These are phyloP conservation scores for Vaccinium corymbosum DNA, from an alignment of 148 eudicot genomes.

Conservation along the genomic window DNA sequence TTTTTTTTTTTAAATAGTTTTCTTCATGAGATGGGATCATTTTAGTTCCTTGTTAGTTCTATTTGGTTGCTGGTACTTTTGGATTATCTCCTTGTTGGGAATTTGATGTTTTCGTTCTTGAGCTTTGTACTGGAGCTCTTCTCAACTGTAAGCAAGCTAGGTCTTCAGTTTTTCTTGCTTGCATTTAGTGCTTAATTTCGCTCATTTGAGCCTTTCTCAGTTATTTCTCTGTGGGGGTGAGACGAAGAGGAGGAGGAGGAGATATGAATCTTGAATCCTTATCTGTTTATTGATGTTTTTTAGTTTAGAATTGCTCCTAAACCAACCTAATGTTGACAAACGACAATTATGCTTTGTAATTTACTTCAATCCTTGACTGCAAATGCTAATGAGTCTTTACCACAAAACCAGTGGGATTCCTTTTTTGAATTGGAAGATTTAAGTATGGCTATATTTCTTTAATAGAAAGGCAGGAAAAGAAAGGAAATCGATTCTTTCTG, in stretches of 20 bases:
- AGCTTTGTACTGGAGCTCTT: background rate
- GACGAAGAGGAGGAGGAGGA: background rate
- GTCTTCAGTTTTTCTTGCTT: background rate
- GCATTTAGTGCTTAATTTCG: background rate
- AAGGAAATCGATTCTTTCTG: background rate
- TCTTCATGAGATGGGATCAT: background rate
- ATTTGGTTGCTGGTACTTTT: conserved; percentile 6
- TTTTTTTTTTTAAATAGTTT: background rate
- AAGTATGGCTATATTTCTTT: background rate
- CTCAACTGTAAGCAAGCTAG: background rate
- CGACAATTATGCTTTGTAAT: background rate
- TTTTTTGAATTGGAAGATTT: background rate
- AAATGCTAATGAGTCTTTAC: background rate
- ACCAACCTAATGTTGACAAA: background rate
- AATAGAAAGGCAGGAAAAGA: background rate
- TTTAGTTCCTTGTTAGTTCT: background rate
- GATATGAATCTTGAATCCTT: background rate
- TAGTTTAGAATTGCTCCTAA: background rate
- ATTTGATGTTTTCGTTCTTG: background rate
- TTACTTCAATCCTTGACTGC: background rate
- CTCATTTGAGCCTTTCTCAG: background rate
- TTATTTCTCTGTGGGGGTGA: background rate
- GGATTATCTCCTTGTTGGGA: background rate
- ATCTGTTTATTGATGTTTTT: background rate
- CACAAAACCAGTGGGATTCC: background rate